Evolutionary conservation across 805 yeast species (phyloP), one percentile per base, ranked within the genome.

Genomic region (Ogataea nakhonphanomensis): DNA sequence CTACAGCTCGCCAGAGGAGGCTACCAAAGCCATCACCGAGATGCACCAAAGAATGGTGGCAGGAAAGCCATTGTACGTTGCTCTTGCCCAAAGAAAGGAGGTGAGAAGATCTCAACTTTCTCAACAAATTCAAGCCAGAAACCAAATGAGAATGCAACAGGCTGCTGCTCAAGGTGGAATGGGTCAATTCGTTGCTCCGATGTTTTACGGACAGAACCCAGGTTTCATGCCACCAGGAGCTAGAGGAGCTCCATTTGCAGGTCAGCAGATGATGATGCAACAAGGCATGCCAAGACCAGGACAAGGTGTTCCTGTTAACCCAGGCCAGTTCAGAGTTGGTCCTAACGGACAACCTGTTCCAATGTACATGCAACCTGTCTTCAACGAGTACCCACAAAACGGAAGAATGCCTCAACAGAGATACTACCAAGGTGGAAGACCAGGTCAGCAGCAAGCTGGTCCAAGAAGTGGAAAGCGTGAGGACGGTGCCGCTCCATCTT

Each of bases 31-130:
- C 53, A 88, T 91, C 66, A 78, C 91, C 57, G 99, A 91, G 76
- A 90, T 91, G 96, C 89, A 91, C 80, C 96, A 89, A 73, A 85
- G 89, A 66, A 84, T 91, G 83, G 79, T 93, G 57, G 82, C 80
- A 57, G 88, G 90, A 65, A 93, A 93, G 79, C 99, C 98, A 60
- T 77, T 93, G 64, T 93, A 91, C 67, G 99, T 93, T 70, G 96
- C 97, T 47, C 81, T 93, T 63, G 99, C 99, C 57, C 99, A 93
- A 79, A 86, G 96, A 70, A 91, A 88, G 75, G 99, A 91, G 58
- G 95, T 88, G 44, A 89, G 99, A 79, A 84, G 95, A 67, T 79
- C 87, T 58, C 98, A 93, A 76, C 77, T 93, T 67, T 91, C 88
- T 68, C 98, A 93, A 74, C 98, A 93, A 73, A 85, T 89, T 65